Base-by-base conservation (phyloP, 73 alveolate species). In the Tetrahymena borealis region DNA sequence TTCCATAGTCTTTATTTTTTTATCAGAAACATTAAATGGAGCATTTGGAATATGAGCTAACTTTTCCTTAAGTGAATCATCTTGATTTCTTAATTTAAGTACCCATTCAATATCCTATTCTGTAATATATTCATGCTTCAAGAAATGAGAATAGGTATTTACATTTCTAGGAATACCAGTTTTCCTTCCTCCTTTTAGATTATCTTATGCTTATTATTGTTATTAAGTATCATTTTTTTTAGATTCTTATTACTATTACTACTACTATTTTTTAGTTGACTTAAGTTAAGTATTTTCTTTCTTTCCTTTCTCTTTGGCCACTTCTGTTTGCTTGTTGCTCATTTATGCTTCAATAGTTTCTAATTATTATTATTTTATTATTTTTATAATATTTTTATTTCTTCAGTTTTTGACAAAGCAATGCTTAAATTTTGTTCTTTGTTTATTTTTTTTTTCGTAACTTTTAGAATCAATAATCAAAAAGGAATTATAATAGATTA, bases 61-160 rank as follows among this genome's bases (percentile, higher is more conserved):
- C 38, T 39, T 42, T 33, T 93, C 95, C 32, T 93, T 78, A 37
- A 78, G 79, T 31, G 78, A 90, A 85, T 85, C 90, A 40, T 93
- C 95, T 60, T 43, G 41, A 40, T 93, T 91, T 93, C 95, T 90
- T n/a, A 93, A 39, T 85, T 93, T 20, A 6, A 93, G 78, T 13
- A 93, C 95, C 95, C 95, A 93, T 85, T 93, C 95, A 39, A 93
- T 93, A 35, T 93, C 95, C 33, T 93, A 79, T 39, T 93, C 95
- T 28, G 95, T 93, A 0, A 93, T 93, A 28, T 93, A 91, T 41
- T 78, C 91, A 41, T 93, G 95, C 15, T 93, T 28, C 28, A 93
- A 42, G 41, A 93, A 93, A 11, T 93, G 95, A 5, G 91, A 90
- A 93, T 93, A 93, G 32, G 78, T 79, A 77, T 93, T 93, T 33